Base-by-base conservation (phyloP, 331 rosid species). In the Rosa hybrid region DNA sequence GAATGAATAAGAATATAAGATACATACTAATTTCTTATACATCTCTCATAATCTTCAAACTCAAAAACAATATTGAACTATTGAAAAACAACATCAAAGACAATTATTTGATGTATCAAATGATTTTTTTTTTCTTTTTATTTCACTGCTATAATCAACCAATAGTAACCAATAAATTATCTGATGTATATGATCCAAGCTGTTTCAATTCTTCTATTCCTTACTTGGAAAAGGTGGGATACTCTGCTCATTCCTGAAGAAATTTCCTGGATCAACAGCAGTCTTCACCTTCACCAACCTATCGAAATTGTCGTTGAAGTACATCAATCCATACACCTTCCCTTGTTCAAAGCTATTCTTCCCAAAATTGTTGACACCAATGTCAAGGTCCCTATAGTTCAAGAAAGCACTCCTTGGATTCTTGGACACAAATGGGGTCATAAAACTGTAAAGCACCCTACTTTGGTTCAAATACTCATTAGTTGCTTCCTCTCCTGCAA, bases 361-460 rank as follows among this genome's bases (percentile, higher is more conserved):
- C 6, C 78, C 86, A 41, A 54, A 51, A 12, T 49, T 18, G 44
- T 65, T 87, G 20, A 56, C 21, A 27, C 90, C 90, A 81, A 87
- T 85, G 83, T 87, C 90, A 46, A 87, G 83, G 82, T 87, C 90
- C 39, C 90, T 83, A 46, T 87, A 87, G 20, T 87, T 87, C 78
- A 88, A 60, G 80, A 62, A 88, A 9, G 91, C 87, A 25, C 84
- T 76, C 74, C 91, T 88, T 42, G 91, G 91, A 72, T 83, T 81
- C 77, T 85, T 85, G n/a, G 91, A 88, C 71, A 88, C 90, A 41
- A 79, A 87, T 67, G 82, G 87, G 7, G 90, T 87, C 90, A 85
- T 85, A 85, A 77, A 83, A 21, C 68, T 72, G 78, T 56, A 77
- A 67, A 87, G 88, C 77, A 77, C 81, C 30, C 72, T 77, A 21